These are phyloP conservation scores for Thymus quinquecostatus DNA, from an alignment of 257 asterid genomes.

Conservation along the genomic window DNA sequence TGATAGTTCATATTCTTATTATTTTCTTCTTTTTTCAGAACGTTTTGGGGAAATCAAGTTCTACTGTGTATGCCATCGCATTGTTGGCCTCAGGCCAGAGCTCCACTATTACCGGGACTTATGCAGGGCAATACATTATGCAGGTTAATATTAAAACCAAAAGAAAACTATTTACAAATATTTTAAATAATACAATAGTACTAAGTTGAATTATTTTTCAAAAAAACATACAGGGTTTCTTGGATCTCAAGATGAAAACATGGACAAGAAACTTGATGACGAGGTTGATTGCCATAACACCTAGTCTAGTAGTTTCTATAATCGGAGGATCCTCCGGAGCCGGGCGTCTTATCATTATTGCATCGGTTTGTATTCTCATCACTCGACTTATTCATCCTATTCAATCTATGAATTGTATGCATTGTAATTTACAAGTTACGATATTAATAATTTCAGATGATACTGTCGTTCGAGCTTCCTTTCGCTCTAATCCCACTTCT, in stretches of 20 bases:
- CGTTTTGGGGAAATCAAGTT: slow-evolving; percentile 84
- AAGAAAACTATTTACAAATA: no score
- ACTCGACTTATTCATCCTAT: not conserved
- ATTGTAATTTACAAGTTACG: not conserved
- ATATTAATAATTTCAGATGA: slow-evolving; percentile 57
- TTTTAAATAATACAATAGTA: not conserved
- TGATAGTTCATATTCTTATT: not conserved
- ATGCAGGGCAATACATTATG: slow-evolving; percentile 93
- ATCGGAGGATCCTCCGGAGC: slow-evolving; percentile 92
- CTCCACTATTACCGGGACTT: slow-evolving; percentile 94
- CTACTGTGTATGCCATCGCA: slow-evolving; percentile 80
- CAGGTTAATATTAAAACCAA: slow-evolving; percentile 49
- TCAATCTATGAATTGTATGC: not conserved
- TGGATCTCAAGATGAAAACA: slow-evolving; percentile 75
- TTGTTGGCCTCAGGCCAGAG: slow-evolving; percentile 94
- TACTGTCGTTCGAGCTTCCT: slow-evolving; percentile 89
- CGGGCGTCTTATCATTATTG: slow-evolving; percentile 84
- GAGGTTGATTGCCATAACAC: slow-evolving; percentile 81
- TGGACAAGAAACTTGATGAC: slow-evolving; percentile 81
- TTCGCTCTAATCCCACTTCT: slow-evolving; percentile 82
- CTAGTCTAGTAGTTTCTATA: slow-evolving; percentile 77
- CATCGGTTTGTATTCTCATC: slow-evolving; percentile 60
- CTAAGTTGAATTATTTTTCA: not conserved
- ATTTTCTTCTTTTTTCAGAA: slow-evolving; percentile 44
- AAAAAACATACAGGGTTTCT: slow-evolving; percentile 59